Conservation (phyloP, 2,329 filamentous ascomycete genomes). For the Aspergillus calidoustus region DNA sequence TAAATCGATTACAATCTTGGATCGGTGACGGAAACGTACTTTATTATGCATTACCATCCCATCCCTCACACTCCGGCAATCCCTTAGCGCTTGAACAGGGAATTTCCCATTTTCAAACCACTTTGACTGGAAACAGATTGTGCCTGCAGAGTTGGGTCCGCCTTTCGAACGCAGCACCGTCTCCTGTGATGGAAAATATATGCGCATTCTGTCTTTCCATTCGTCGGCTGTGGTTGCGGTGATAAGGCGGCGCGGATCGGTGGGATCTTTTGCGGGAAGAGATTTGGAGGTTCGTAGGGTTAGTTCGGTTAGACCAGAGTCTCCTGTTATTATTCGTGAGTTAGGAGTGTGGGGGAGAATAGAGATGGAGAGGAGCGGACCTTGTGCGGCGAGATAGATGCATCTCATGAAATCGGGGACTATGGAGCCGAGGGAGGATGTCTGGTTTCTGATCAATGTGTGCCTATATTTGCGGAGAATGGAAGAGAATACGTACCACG, state of each 20-base stretch:
- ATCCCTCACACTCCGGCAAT: conserved; percentile 71
- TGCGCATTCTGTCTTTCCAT: conserved; percentile 62
- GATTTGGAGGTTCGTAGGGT: conserved; percentile 40
- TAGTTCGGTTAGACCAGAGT: conserved; percentile 52
- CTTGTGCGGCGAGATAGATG: conserved; percentile 64
- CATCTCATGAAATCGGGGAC: conserved; percentile 68
- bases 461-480: neutral
- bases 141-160: conserved; percentile 70
- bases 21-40: conserved; percentile 50
- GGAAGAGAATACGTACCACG: conserved; percentile 55
- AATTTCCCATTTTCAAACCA: conserved; percentile 75
- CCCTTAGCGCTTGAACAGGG: conserved; percentile 71
- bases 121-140: conserved; percentile 75
- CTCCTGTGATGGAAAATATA: conserved; percentile 79
- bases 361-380: conserved; percentile 34
- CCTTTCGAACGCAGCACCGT: conserved; percentile 71
- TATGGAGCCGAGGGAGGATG: conserved; percentile 80
- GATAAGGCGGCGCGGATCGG: conserved; percentile 51
- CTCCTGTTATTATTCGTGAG: conserved; percentile 35
- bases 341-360: neutral
- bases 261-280: conserved; percentile 31
- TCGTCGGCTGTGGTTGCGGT: conserved; percentile 37
- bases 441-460: conserved; percentile 48
- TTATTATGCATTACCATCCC: conserved; percentile 91
- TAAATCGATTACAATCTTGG: neutral